phyloP scores from a whole-genome alignment of 257 asterid genomes.

The Solanum chmielewskii region DNA sequence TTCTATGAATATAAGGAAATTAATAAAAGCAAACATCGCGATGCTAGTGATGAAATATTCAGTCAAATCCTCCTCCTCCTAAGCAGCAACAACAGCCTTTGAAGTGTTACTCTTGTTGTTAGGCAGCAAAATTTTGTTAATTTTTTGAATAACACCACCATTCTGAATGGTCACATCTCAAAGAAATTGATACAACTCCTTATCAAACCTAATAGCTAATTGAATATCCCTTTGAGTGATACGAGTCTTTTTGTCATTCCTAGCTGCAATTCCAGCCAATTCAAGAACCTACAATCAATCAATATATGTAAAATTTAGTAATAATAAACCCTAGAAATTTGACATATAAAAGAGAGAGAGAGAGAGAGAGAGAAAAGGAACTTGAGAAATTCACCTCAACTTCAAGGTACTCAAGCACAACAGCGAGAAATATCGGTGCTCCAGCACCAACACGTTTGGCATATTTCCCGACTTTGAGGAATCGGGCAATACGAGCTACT shows the following conservation, averaged over 20 bases:
- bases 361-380: too few species aligned
- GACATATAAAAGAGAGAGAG: neutral
- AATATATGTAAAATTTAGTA: neutral
- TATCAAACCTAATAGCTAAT: neutral
- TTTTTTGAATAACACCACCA: neutral
- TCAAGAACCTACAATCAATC: slow-evolving; percentile 39
- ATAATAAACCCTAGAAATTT: neutral
- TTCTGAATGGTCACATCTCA: neutral
- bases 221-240: neutral
- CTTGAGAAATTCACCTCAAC: neutral
- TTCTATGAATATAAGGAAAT: too few species aligned
- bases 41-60: too few species aligned
- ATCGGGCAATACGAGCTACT: neutral
- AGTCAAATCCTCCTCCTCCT: neutral
- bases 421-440: neutral
- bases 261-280: neutral
- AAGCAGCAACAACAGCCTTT: accelerated
- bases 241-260: neutral
- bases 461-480: neutral
- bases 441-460: neutral
- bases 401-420: too few species aligned
- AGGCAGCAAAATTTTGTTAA: neutral
- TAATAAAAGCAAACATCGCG: too few species aligned
- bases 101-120: neutral
- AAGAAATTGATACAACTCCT: neutral